A percentile compares a stretch with the other conserved stretches of the same genome.
Evolutionary conservation across 2,329 filamentous ascomycete species (phyloP).

Genomic region (Monosporascus ibericus): DNA sequence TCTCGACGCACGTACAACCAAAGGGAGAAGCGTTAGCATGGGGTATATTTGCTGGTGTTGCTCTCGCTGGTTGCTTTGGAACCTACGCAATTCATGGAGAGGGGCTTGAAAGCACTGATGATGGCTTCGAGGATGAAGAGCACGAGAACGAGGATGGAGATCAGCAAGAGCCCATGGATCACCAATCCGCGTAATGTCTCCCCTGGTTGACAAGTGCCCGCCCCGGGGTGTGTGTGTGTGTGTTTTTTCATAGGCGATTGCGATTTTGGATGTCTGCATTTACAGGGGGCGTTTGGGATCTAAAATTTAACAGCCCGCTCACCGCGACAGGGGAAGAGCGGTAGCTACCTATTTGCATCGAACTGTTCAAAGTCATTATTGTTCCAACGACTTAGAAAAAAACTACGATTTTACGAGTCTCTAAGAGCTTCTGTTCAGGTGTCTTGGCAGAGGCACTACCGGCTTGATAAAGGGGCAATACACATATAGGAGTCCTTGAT

Average conservation of each 20-base stretch:
- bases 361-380: too few relatives aligned
- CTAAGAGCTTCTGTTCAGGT: not conserved
- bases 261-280: not conserved
- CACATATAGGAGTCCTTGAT: too few relatives aligned
- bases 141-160: conserved; percentile 14
- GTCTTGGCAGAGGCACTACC: not conserved
- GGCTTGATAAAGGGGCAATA: not conserved
- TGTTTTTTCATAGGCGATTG: not conserved
- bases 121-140: conserved; percentile 29
- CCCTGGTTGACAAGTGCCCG: too few relatives aligned
- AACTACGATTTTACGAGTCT: not conserved
- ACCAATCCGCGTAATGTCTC: not conserved
- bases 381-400: not conserved
- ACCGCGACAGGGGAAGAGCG: not conserved
- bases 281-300: not conserved
- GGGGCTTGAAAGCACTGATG: conserved; percentile 54
- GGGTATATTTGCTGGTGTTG: conserved; percentile 78
- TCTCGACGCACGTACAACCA: conserved; percentile 64
- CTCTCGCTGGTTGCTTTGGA: conserved; percentile 72
- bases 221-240: too few relatives aligned
- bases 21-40: conserved; percentile 84
- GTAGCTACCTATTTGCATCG: not conserved
- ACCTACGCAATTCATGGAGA: conserved; percentile 70
- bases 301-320: not conserved
- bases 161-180: not conserved